A percentile compares a stretch with the other conserved stretches of the same genome.
These are phyloP conservation scores for Sclerotinia sclerotiorum DNA, from an alignment of 2,329 filamentous ascomycete species.

Conservation along the genomic window DNA sequence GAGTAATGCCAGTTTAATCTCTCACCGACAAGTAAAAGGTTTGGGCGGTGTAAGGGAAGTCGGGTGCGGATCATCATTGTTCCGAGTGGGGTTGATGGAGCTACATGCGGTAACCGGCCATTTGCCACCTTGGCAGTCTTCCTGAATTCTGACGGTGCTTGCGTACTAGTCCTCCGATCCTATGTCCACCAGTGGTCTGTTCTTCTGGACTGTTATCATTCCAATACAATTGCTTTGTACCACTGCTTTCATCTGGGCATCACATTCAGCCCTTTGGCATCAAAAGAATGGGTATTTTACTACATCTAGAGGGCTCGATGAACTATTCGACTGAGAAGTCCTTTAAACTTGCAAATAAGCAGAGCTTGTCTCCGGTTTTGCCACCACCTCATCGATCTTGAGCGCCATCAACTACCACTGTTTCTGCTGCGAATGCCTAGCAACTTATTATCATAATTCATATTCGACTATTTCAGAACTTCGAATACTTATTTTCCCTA, in stretches of 20 bases:
- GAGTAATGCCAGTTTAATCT: conserved; percentile 21
- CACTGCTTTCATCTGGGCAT: background rate
- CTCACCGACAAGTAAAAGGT: conserved; percentile 21
- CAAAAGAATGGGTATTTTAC: background rate
- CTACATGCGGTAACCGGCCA: conserved; percentile 1
- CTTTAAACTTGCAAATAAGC: background rate
- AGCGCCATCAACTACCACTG: background rate
- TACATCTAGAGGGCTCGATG: background rate
- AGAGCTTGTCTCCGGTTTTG: background rate
- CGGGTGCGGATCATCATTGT: background rate
- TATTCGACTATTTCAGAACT: background rate
- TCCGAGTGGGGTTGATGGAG: background rate
- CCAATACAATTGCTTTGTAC: background rate
- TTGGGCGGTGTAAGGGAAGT: conserved; percentile 16
- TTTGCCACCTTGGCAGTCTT: background rate
- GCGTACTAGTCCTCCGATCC: background rate
- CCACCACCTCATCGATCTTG: background rate
- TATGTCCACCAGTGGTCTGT: background rate
- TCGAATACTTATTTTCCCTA: background rate
- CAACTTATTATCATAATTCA: background rate
- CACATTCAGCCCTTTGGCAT: background rate
- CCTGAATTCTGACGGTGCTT: no score
- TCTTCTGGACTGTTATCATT: background rate
- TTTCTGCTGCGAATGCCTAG: background rate
- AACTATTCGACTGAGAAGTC: background rate